These are phyloP conservation scores for Mycena amicta DNA, from an alignment of 768 basidiomycete genomes.

Conservation along the genomic window DNA sequence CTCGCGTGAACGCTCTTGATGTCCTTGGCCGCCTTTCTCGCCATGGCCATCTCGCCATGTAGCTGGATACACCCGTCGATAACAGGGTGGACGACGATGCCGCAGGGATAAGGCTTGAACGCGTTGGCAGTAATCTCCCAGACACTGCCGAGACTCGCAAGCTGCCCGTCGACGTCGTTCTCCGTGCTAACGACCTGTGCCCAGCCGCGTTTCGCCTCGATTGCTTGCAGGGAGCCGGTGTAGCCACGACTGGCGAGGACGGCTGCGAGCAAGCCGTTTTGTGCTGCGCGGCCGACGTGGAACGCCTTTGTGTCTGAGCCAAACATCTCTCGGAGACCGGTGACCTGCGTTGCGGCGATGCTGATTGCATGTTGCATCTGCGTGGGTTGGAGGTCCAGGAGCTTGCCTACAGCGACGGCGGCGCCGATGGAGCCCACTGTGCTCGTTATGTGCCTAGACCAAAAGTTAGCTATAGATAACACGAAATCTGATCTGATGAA, in stretches of 20 bases:
- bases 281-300: conserved; percentile 28
- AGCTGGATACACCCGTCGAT: conserved; percentile 27
- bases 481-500: background rate
- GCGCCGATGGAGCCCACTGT: conserved; percentile 29
- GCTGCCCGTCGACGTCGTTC: conserved; percentile 19
- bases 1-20: conserved; percentile 20
- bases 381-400: conserved; percentile 20
- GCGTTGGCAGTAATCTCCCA: conserved; percentile 26
- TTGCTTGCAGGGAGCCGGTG: conserved; percentile 23
- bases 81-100: conserved; percentile 27
- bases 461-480: background rate
- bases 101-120: conserved; percentile 29
- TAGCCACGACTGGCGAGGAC: conserved; percentile 24
- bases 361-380: conserved; percentile 28
- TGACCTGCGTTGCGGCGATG: conserved; percentile 28
- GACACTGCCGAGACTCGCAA: conserved; percentile 15
- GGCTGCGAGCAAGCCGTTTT: conserved; percentile 26
- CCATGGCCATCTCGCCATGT: conserved; percentile 13
- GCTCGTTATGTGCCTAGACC: conserved; percentile 29
- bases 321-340: conserved; percentile 28
- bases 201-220: conserved; percentile 28
- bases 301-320: conserved; percentile 28
- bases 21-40: conserved; percentile 5
- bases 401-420: conserved; percentile 27
- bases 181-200: conserved; percentile 24